A percentile compares a stretch with the other conserved stretches of the same genome.
These are phyloP conservation scores for Hibiscus trionum DNA, from an alignment of 345 rosid genomes.

Conservation along the genomic window DNA sequence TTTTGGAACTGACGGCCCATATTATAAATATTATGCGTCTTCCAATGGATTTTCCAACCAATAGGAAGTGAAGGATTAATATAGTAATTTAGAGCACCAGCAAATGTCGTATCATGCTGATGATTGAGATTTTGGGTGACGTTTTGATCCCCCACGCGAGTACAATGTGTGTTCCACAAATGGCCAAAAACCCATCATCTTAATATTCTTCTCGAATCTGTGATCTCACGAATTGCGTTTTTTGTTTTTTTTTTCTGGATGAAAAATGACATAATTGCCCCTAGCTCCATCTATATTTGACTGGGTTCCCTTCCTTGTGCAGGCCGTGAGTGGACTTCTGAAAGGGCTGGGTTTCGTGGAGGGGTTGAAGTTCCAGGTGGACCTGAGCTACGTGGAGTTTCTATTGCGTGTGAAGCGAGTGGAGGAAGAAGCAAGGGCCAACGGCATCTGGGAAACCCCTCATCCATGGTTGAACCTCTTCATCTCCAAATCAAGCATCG, in stretches of 20 bases:
- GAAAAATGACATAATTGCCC: conserved; percentile 26
- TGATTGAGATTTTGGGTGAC: too few species aligned
- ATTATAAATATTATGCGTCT: too few species aligned
- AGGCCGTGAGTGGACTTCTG: conserved; percentile 47
- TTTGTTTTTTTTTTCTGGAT: conserved; percentile 12
- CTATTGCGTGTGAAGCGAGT: conserved; percentile 54
- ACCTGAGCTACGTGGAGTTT: conserved; percentile 63
- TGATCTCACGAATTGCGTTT: too few species aligned
- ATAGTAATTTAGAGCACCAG: too few species aligned
- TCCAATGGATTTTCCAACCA: too few species aligned
- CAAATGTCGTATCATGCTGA: too few species aligned
- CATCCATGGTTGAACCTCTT: conserved; percentile 96
- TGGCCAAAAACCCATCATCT: too few species aligned
- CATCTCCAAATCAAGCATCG: conserved; percentile 53
- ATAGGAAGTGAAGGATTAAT: too few species aligned
- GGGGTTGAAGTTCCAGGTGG: conserved; percentile 49
- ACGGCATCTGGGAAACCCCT: conserved; percentile 78
- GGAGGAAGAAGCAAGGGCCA: conserved; percentile 52
- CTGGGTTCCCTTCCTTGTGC: background rate
- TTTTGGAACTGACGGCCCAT: too few species aligned
- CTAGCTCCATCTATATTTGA: background rate
- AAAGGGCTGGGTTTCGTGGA: conserved; percentile 41
- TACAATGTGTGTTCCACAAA: too few species aligned
- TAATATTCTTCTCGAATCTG: too few species aligned
- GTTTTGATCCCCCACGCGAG: too few species aligned